Percentiles rank a stretch among this genome's conserved stretches.
Evolutionary conservation across 495 filamentous ascomycete species (phyloP).

Genomic region (Daldinia loculata): DNA sequence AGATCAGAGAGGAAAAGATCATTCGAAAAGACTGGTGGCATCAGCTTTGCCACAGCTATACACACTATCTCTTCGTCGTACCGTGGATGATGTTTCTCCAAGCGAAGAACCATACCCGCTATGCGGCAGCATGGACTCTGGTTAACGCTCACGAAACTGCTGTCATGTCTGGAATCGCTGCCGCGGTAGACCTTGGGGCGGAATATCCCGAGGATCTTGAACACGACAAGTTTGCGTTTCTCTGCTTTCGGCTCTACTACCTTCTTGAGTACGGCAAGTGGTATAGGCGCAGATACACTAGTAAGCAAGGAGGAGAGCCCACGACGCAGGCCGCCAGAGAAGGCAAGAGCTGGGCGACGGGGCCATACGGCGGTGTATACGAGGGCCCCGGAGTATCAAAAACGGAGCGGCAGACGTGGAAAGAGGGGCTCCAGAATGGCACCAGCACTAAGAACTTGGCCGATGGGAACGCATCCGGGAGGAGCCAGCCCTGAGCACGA

Average conservation of each 20-base stretch:
- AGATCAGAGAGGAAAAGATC: conserved; percentile 74
- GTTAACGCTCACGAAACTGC: conserved; percentile 89
- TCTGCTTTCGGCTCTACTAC: conserved; percentile 57
- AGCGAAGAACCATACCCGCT: conserved; percentile 71
- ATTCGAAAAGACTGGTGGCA: conserved; percentile 86
- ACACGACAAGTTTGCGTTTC: conserved; percentile 62
- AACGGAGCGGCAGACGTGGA: conserved; percentile 60
- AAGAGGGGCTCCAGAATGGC: conserved; percentile 52
- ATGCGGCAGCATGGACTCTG: conserved; percentile 80
- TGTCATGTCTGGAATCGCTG: conserved; percentile 78
- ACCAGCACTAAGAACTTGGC: conserved; percentile 41
- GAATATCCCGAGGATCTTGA: conserved; percentile 62
- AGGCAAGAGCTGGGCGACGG: conserved; percentile 57
- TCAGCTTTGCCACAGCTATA: conserved; percentile 82
- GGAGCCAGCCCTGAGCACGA: conserved; percentile 38
- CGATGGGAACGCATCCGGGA: conserved; percentile 33
- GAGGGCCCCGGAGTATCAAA: conserved; percentile 58
- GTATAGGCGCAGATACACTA: conserved; percentile 46
- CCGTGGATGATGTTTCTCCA: conserved; percentile 86
- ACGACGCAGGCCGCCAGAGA: conserved; percentile 38
- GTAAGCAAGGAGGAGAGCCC: conserved; percentile 17
- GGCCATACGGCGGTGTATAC: conserved; percentile 64
- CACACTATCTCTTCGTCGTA: conserved; percentile 80
- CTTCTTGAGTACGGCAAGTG: conserved; percentile 52
- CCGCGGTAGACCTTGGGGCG: conserved; percentile 79